These are phyloP conservation scores for Gonium pectorale DNA, from an alignment of 139 green algal species.

Conservation along the genomic window DNA sequence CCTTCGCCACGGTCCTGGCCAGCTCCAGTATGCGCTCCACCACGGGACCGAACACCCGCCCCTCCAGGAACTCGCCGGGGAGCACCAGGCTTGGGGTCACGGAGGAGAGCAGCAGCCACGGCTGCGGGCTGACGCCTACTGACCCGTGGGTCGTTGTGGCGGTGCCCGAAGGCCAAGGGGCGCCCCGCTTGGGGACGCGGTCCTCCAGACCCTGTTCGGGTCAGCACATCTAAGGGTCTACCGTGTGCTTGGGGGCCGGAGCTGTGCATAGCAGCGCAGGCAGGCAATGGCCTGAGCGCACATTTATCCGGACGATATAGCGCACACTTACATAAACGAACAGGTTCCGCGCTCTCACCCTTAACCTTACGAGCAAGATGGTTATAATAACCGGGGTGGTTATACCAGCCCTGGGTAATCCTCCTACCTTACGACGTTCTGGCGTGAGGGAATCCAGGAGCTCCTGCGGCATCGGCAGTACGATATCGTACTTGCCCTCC, in stretches of 20 bases:
- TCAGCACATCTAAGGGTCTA: neutral
- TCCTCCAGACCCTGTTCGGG: neutral
- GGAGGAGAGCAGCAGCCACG: conserved; percentile 6
- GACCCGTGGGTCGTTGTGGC: neutral
- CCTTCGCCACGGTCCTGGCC: conserved; percentile 9
- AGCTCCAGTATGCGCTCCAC: neutral
- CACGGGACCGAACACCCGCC: conserved; percentile 4
- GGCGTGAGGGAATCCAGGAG: neutral
- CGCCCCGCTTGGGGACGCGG: no score
- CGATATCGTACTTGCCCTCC: conserved; percentile 11
- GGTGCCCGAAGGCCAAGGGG: neutral
- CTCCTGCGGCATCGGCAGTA: conserved; percentile 12
- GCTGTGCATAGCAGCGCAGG: neutral
- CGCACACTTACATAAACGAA: no score
- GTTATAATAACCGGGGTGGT: neutral
- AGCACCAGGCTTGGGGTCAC: neutral
- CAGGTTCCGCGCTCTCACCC: neutral
- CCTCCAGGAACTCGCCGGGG: conserved; percentile 1
- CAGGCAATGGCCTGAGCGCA: neutral
- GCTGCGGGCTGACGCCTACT: neutral
- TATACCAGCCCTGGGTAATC: neutral
- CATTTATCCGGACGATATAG: no score
- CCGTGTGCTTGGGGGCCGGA: neutral
- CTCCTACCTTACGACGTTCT: neutral
- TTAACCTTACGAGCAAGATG: neutral